Conservation (phyloP, 495 filamentous ascomycete species). For the Corynascus novoguineensis region DNA sequence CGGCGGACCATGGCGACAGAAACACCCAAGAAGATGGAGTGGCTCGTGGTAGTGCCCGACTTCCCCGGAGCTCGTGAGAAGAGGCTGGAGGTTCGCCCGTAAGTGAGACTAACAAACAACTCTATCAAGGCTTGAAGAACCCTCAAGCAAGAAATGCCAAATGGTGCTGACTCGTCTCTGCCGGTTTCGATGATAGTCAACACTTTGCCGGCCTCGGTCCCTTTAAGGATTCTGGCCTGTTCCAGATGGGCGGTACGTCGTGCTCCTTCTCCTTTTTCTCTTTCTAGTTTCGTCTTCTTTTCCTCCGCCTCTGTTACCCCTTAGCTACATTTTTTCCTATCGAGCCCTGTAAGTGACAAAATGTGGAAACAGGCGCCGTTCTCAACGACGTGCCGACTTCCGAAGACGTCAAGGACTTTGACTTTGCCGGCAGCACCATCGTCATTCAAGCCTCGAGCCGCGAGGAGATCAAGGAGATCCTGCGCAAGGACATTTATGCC, state of each 20-base stretch:
- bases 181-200: slow-evolving; percentile 31
- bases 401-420: slow-evolving; percentile 50
- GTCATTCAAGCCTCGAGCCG: slow-evolving; percentile 56
- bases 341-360: not conserved
- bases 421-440: slow-evolving; percentile 66
- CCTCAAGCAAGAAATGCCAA: no score
- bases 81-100: slow-evolving; percentile 68
- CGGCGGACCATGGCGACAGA: slow-evolving; percentile 39
- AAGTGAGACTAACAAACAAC: slow-evolving; percentile 25
- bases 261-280: not conserved
- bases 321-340: no score
- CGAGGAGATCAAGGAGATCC: slow-evolving; percentile 60
- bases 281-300: not conserved
- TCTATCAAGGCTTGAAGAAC: not conserved
- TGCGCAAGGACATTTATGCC: slow-evolving; percentile 70
- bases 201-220: slow-evolving; percentile 52
- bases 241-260: slow-evolving; percentile 54
- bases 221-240: slow-evolving; percentile 40
- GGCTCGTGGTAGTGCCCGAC: slow-evolving; percentile 82
- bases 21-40: slow-evolving; percentile 59
- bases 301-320: not conserved
- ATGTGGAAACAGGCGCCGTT: slow-evolving; percentile 59
- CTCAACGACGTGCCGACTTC: slow-evolving; percentile 61
- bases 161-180: not conserved
- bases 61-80: slow-evolving; percentile 58